These are phyloP conservation scores for Populus simonii DNA, from an alignment of 345 rosid species.

Conservation along the genomic window DNA sequence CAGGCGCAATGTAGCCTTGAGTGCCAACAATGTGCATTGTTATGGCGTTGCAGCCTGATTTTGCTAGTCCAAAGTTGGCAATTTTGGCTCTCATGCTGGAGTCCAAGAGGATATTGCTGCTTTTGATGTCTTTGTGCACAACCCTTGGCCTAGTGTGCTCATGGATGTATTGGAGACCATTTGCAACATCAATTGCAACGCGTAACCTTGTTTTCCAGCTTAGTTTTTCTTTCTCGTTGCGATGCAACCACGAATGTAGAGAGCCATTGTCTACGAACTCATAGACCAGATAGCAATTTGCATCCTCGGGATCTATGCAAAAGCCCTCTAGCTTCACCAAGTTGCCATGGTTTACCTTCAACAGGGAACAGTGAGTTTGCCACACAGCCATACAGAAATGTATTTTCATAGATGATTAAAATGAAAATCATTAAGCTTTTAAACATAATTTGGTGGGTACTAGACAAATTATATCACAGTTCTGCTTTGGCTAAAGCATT, in stretches of 20 bases:
- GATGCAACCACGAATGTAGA: conserved; percentile 55
- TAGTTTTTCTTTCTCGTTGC: conserved; percentile 24
- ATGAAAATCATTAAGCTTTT: neutral
- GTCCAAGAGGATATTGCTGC: conserved; percentile 63
- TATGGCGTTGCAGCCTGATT: conserved; percentile 72
- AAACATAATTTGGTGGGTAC: neutral
- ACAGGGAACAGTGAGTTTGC: neutral
- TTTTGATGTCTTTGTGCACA: conserved; percentile 69
- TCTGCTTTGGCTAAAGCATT: neutral
- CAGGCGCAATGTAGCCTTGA: conserved; percentile 74
- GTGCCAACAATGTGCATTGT: conserved; percentile 76
- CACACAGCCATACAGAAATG: neutral
- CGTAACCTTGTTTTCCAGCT: conserved; percentile 57
- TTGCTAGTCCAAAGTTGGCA: conserved; percentile 71
- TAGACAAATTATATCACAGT: neutral
- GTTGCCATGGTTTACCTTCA: conserved; percentile 71
- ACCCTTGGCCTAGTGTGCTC: conserved; percentile 67
- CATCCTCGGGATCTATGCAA: conserved; percentile 55
- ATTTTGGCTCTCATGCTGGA: conserved; percentile 61
- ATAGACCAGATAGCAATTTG: conserved; percentile 56
- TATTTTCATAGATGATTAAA: neutral
- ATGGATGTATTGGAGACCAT: conserved; percentile 70
- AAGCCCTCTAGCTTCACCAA: conserved; percentile 71
- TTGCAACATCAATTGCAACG: conserved; percentile 55
- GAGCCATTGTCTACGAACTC: conserved; percentile 58